Base-by-base conservation (phyloP, 805 yeast species). In the Zygoascus tannicola region DNA sequence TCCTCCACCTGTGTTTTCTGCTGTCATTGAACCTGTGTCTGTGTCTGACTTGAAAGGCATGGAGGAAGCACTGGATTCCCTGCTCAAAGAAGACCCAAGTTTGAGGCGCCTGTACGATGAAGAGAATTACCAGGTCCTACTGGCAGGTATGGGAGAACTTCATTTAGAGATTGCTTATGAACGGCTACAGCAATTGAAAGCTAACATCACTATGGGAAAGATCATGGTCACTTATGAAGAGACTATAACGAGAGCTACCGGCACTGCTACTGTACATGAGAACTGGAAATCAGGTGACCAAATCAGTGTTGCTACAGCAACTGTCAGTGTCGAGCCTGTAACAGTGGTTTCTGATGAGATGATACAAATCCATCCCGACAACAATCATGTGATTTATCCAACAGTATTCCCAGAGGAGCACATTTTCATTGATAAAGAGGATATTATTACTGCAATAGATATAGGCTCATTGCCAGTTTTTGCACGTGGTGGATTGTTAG, bases 111-210 rank as follows among this genome's bases (percentile, higher is more conserved):
- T 75, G 2, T 73, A 70, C 40, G 71, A 92, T 59, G 88, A 85
- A 47, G 97, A 90, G 53, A 70, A 85, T 44, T 95, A 92, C 4
- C 97, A 92, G 64, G 80, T 88, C 2, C 74, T 88, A 22, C 63
- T 92, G 23, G 80, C 95, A 16, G 98, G 98, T 26, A 90, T 90
- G 97, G 98, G 98, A 34, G 97, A 92, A 57, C 69, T 92, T 39
- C 98, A 92, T 64, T 69, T 92, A 40, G 97, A 92, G 53, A 87
- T 92, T 51, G 83, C 92, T 1, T 72, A 71, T 39, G 92, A 85
- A 54, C 70, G 97, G 44, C 70, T 87, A 35, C 75, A 74, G 35
- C 95, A 86, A 46, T 70, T 87, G 72, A 81, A 81, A 59, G 95
- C 94, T 2, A 78, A 80, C 44, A 82, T 85, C 1, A 80, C 79